Evolutionary conservation across 495 filamentous ascomycete genomes (phyloP), one percentile per base, ranked within the genome.

Genomic region (Beverwykella pulmonaria): DNA sequence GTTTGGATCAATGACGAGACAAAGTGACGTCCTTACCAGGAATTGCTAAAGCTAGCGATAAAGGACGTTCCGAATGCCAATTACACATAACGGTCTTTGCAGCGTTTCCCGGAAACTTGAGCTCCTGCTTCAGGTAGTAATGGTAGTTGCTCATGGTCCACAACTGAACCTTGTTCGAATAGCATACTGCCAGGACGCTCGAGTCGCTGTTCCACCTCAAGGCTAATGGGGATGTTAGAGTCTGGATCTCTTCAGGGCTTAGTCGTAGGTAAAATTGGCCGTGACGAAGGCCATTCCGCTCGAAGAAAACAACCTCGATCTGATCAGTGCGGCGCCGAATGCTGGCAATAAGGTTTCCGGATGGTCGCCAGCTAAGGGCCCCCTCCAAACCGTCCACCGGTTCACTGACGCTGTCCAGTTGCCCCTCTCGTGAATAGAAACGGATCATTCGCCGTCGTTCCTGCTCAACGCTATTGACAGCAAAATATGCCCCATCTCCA

Each of bases 101-200:
- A 34, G 54, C 12, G 7, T 6, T 10, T 8, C 29, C 30, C 25
- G 67, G 47, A 49, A 75, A 50, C 3, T 26, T 48, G 20, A 79
- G 80, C 72, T 98, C 94, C 77, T 97, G 93, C 77, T 98, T 98
- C n/a, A 98, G 79, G 73, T 98, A 98, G 82, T 92, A 98, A 72
- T 98, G 90, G 71, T 98, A 98, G 74, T 98, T 98, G 9, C 92
- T 90, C 81, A 89, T 94, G 1, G 91, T 95, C 93, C 94, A 98
- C n/a, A 98, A 79, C 70, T 98, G 94, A 17, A 93, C 79, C 44
- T 88, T 82, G 67, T 96, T 87, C 46, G 79, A 78, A 71, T 92
- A 85, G 22, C 82, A 82, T 10, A 97, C 88, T 2, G 94, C 94
- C 23, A 98, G 83, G 15, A 96, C 91, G 3, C 89, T 91, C 0